These are phyloP conservation scores for Populus pruinosa DNA, from an alignment of 345 rosid genomes.

Conservation along the genomic window DNA sequence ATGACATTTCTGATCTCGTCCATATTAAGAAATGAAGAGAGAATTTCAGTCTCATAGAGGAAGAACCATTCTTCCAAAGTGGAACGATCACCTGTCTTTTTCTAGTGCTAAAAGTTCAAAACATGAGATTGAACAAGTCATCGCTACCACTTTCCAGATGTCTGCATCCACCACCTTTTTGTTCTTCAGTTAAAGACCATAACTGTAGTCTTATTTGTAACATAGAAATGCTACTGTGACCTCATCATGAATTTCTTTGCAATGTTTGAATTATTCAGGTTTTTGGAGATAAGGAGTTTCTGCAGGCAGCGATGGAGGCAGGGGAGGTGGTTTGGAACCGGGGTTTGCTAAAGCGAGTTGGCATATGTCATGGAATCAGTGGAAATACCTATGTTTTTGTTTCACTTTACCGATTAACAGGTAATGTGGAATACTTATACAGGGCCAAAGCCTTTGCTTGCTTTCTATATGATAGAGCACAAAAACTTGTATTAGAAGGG, in stretches of 20 bases:
- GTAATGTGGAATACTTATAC: slow-evolving; percentile 40
- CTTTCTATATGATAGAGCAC: slow-evolving; percentile 57
- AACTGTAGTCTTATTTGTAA: not conserved
- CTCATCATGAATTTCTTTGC: not conserved
- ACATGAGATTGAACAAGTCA: not conserved
- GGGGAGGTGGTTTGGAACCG: slow-evolving; percentile 63
- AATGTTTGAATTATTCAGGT: slow-evolving; percentile 35
- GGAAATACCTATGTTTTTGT: slow-evolving; percentile 61
- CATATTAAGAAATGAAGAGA: not conserved
- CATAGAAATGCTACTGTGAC: not conserved
- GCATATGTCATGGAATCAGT: slow-evolving; percentile 71
- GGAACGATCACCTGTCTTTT: not conserved
- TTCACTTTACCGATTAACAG: slow-evolving; percentile 51
- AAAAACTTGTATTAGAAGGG: slow-evolving; percentile 42
- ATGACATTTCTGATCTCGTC: not conserved
- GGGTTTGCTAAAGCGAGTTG: slow-evolving; percentile 67
- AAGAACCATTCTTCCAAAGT: not conserved
- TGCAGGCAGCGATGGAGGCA: slow-evolving; percentile 61
- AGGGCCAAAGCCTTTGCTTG: slow-evolving; percentile 63
- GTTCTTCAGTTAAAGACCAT: not conserved
- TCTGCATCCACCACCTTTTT: not conserved
- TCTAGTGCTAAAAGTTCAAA: not conserved
- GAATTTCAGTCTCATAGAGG: not conserved
- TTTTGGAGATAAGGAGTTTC: slow-evolving; percentile 50
- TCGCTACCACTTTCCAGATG: not conserved